Evolutionary conservation across 192 early-diverging fungal genomes (phyloP), one percentile per base, ranked within the genome.

Genomic region (Gigaspora rosea): DNA sequence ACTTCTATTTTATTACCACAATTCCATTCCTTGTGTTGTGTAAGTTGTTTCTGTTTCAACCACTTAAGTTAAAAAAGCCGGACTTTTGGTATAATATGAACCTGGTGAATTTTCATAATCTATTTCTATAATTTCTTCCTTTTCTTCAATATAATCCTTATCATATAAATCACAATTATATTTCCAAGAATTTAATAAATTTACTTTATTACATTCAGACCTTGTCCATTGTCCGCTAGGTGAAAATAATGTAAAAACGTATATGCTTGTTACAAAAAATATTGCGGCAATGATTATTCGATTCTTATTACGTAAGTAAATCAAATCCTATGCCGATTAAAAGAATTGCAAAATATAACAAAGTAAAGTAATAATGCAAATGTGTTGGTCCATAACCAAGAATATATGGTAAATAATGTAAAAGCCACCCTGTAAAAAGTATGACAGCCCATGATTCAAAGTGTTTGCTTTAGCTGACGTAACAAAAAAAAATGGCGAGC

Each of bases 291-390:
- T 81, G 3, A 88, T 50, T 46, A 87, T 59, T 12, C 91, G 89
- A 52, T 83, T 78, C 18, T 80, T 82, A 63, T 62, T 83, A 82
- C 4, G 93, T 91, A 27, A 89, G 74, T 63, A 95, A 79, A 81
- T 99, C 95, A 77, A 95, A 88, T 3, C 91, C 78, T 15, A 86
- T 86, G 36, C 90, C 91, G 35, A 95, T 66, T 4, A 89, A 82
- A 47, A 98, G 85, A 69, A 97, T 87, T 33, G 90, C 88, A 82
- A 96, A 93, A 84, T 95, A 97, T 16, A 97, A 86, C 8, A 95
- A 91, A 6, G 97, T 95, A 20, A 96, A 87, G n/a, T 97, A 98
- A 78, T 97, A 95, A 80, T 97, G 95, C 48, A 96, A 82, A 82
- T 97, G 96, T 56, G 94, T 84, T 81, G 95, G 93, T 46, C 95